Conservation (phyloP, 768 basidiomycete genomes). For the Psilocybe subaeruginosa region DNA sequence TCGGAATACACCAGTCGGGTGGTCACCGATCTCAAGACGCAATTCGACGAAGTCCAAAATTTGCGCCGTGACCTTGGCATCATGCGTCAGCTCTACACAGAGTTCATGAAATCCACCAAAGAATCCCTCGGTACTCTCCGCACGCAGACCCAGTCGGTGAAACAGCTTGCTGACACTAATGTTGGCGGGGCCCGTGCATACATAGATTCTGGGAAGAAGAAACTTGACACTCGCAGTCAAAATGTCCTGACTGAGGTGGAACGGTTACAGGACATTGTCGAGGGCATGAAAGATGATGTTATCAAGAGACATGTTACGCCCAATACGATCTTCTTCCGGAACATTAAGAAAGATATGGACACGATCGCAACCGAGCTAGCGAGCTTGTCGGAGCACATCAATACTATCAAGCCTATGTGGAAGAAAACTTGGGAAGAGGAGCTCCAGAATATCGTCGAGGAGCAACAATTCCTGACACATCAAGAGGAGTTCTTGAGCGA, state of each 20-base stretch:
- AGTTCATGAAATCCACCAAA: conserved; percentile 92
- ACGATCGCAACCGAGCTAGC: conserved; percentile 69
- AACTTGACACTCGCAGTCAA: conserved; percentile 88
- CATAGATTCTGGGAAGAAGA: conserved; percentile 90
- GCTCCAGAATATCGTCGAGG: conserved; percentile 94
- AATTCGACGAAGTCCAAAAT: conserved; percentile 95
- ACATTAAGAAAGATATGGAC: conserved; percentile 72
- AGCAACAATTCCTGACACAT: conserved; percentile 91
- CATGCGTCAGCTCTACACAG: conserved; percentile 93
- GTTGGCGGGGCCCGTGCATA: conserved; percentile 87
- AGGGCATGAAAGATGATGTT: conserved; percentile 89
- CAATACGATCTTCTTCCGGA: conserved; percentile 69
- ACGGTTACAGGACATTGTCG: conserved; percentile 89
- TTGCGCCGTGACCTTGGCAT: conserved; percentile 90
- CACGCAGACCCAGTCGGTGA: conserved; percentile 84
- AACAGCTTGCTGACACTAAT: conserved; percentile 79
- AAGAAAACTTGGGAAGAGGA: conserved; percentile 99
- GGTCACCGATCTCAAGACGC: conserved; percentile 82
- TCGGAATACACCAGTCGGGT: conserved; percentile 77
- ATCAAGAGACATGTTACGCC: conserved; percentile 87
- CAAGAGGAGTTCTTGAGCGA: conserved; percentile 92
- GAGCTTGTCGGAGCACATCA: conserved; percentile 81
- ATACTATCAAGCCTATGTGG: conserved; percentile 94
- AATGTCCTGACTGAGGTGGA: conserved; percentile 92
- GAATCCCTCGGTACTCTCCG: conserved; percentile 79